phyloP scores from a whole-genome alignment of 495 filamentous ascomycete species.

The Neurospora sp. region DNA sequence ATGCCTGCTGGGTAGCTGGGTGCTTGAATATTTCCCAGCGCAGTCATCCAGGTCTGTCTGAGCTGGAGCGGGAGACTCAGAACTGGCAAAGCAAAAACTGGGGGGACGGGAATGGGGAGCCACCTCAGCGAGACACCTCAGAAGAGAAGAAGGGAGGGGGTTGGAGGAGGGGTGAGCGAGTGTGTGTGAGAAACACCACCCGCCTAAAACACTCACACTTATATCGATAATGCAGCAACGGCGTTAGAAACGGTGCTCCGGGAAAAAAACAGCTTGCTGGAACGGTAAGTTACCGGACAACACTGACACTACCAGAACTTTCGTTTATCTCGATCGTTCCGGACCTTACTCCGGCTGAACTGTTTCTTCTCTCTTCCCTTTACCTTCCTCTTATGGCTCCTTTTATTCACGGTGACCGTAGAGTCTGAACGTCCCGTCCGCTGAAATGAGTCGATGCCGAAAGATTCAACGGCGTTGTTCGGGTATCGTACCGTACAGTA shows the following conservation, averaged over 20 bases:
- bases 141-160: neutral
- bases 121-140: neutral
- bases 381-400: neutral
- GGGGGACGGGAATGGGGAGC: neutral
- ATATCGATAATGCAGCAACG: neutral
- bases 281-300: neutral
- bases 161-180: neutral
- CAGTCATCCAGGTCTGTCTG: neutral
- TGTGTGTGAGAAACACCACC: neutral
- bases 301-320: neutral
- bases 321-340: neutral
- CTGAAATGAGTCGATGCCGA: neutral
- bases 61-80: neutral
- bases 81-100: neutral
- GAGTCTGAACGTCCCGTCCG: neutral
- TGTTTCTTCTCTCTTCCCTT: neutral
- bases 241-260: neutral
- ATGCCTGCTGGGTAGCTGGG: neutral
- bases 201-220: neutral
- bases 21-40: neutral
- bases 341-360: neutral
- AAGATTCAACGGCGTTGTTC: neutral
- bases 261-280: neutral
- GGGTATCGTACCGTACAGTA: neutral
- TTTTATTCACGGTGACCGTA: neutral